Conservation (phyloP, 345 rosid genomes). For the Brassica rapa region DNA sequence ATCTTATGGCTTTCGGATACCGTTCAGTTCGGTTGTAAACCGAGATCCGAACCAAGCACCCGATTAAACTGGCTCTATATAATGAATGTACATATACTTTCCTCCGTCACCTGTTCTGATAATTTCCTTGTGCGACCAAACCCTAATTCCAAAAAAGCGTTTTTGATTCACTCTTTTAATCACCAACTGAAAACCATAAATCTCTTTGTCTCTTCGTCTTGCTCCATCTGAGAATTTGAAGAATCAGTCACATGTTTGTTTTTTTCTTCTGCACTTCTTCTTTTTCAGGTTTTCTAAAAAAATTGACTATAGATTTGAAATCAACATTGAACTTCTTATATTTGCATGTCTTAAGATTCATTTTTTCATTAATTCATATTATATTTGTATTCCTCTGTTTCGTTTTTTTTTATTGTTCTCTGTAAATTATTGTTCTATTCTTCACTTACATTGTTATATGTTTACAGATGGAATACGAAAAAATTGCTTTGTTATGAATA, state of each 20-base stretch:
- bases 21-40: background rate
- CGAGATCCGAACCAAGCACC: background rate
- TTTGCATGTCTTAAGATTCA: background rate
- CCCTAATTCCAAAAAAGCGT: background rate
- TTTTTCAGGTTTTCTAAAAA: background rate
- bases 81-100: background rate
- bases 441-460: background rate
- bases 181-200: background rate
- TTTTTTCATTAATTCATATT: background rate
- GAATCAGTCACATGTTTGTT: background rate
- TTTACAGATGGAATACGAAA: background rate
- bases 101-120: background rate
- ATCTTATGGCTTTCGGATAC: background rate
- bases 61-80: background rate
- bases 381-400: background rate
- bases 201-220: background rate
- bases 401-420: background rate
- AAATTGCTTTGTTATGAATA: background rate
- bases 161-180: background rate
- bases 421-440: background rate
- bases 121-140: background rate
- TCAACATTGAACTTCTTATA: background rate
- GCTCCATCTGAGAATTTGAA: background rate
- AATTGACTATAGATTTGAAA: background rate
- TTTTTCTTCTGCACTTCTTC: background rate